phyloP scores from a whole-genome alignment of 371 early-diverging fungal species.

The Actinomortierella wolfii region DNA sequence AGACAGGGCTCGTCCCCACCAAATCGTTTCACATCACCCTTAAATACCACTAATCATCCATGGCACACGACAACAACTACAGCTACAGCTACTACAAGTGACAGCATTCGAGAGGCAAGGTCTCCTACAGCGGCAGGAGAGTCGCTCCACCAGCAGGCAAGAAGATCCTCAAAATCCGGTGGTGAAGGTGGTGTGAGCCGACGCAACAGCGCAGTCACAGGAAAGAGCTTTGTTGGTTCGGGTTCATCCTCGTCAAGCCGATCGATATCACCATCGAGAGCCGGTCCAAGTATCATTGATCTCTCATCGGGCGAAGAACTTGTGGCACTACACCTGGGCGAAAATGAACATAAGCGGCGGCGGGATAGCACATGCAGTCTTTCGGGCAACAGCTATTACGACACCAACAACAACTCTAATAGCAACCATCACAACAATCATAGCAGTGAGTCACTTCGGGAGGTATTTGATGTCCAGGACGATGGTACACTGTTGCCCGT shows the following conservation, averaged over 20 bases:
- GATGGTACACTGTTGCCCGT: slow-evolving; percentile 26
- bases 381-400: not conserved
- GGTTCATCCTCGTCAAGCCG: not conserved
- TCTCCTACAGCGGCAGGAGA: not conserved
- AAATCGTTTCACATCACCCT: too few species aligned
- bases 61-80: slow-evolving; percentile 3
- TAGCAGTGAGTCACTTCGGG: slow-evolving; percentile 8
- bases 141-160: too few species aligned
- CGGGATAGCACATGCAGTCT: slow-evolving; percentile 9
- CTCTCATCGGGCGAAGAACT: slow-evolving; percentile 45
- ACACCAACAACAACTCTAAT: not conserved
- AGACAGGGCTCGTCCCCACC: too few species aligned
- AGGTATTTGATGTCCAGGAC: slow-evolving; percentile 25
- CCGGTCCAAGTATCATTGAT: slow-evolving; percentile 40
- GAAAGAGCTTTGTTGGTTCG: too few species aligned
- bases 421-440: not conserved
- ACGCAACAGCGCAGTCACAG: too few species aligned
- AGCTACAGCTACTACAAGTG: not conserved
- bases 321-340: slow-evolving; percentile 31
- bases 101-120: slow-evolving; percentile 8
- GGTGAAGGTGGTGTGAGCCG: too few species aligned
- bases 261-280: not conserved
- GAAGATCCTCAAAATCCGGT: too few species aligned
- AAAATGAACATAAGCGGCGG: slow-evolving; percentile 31
- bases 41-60: too few species aligned